A percentile compares a stretch with the other conserved stretches of the same genome.
Evolutionary conservation across 176 grass and related monocot genomes (phyloP).

Genomic region (Avena atlantica): DNA sequence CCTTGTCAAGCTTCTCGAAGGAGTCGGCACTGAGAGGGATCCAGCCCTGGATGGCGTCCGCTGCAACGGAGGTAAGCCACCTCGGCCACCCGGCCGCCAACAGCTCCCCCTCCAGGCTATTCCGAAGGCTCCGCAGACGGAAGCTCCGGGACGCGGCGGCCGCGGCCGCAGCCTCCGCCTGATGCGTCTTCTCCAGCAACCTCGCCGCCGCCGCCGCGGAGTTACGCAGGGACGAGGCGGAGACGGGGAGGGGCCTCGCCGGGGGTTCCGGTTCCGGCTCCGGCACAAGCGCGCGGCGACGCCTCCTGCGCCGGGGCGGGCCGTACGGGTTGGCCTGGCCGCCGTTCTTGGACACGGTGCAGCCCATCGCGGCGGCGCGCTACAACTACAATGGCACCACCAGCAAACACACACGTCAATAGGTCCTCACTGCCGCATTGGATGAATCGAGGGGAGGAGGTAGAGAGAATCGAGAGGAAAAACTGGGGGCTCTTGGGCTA

Average conservation of each 20-base stretch:
- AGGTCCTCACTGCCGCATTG: conserved; percentile 44
- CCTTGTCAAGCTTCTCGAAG: conserved; percentile 95
- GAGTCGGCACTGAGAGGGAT: conserved; percentile 85
- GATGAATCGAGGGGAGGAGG: background rate
- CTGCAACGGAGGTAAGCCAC: conserved; percentile 88
- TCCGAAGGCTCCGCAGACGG: conserved; percentile 78
- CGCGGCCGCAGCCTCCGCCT: conserved; percentile 28
- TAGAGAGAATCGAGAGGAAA: conserved; percentile 18
- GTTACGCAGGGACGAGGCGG: conserved; percentile 31
- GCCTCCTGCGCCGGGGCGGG: conserved; percentile 32
- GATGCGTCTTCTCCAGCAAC: conserved; percentile 55
- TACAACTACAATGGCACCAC: background rate
- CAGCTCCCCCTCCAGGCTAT: conserved; percentile 89
- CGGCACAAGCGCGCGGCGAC: background rate
- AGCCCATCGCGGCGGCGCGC: conserved; percentile 69
- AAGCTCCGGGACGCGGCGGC: conserved; percentile 49
- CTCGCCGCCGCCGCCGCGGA: conserved; percentile 39
- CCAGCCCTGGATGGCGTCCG: conserved; percentile 96
- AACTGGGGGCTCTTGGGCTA: background rate
- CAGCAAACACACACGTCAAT: background rate
- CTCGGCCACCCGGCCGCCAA: conserved; percentile 96
- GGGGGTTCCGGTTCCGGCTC: background rate
- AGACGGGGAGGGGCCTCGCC: conserved; percentile 7
- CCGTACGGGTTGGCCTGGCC: conserved; percentile 69
- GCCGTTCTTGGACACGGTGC: conserved; percentile 84